Base-by-base conservation (phyloP, 169 alveolate genomes). In the Cryptosporidium baileyi region DNA sequence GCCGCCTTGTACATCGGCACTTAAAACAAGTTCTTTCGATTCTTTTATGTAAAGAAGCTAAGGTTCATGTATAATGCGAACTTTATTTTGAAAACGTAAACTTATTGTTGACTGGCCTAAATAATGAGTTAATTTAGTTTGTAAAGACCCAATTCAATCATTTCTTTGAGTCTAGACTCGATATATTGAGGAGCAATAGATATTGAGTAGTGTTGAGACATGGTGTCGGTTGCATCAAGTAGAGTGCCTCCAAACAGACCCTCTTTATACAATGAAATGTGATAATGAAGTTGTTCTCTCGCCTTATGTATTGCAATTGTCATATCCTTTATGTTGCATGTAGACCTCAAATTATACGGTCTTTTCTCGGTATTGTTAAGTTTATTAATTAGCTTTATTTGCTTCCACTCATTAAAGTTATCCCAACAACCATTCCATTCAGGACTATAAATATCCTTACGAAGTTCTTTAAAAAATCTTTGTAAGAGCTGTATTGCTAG, bases 251-350 rank as follows among this genome's bases (percentile, higher is more conserved):
- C 85, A 51, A 74, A 59, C 11, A 74, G 67, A 13, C 65, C 85
- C 22, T 74, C 74, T 11, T 74, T 74, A 54, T 52, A 74, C 36
- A 67, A 52, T 5, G 47, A 11, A 49, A 57, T 59, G 40, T 74
- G 67, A 38, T 74, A 60, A n/a, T 74, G 85, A 74, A 74, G 63
- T 36, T 74, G 85, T 74, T 74, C 85, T 38, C 85, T 74, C 15
- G 85, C 85, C 15, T 74, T 74, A 57, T 74, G 85, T 13, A 74
- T 57, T 52, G 85, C 85, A 74, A 74, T 57, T 38, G 85, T 74
- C 85, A 74, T 74, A 74, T 74, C 85, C 38, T 74, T 74, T 41
- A 74, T 74, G n/a, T 60, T 74, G 36, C 85, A 74, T 17, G 85
- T 52, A 0, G 74, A 54, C 40, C 36, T 54, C 6, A 74, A 47